Evolutionary conservation across 768 basidiomycete species (phyloP), one percentile per base, ranked within the genome.

Genomic region (Leucosporidium scottii): DNA sequence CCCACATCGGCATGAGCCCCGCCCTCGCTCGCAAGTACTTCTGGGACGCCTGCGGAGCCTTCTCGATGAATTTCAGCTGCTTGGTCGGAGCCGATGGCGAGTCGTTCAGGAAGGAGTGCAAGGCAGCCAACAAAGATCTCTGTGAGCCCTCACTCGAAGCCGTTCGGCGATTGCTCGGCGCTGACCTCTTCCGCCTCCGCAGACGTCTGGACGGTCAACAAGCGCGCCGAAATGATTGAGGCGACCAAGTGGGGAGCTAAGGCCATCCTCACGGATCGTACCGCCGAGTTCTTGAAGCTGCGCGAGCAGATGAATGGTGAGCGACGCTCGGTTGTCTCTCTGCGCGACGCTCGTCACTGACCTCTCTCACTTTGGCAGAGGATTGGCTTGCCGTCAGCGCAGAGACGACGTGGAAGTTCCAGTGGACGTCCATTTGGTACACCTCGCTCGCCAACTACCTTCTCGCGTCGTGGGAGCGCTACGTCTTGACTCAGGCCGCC

Each of bases 191-290:
- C 4, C 20, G 3, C 7, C 0, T n/a, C 34, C 12, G n/a, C 34
- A 44, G 44, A 93, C 84, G 91, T 92, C 4, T 97, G 93, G 96
- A 99, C 96, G 0, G 94, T 98, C 31, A 99, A 99, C 75, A 83
- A 87, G 56, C 86, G 74, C 17, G 31, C 48, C 23, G 74, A 76
- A 62, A 81, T 81, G 80, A 74, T 77, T 58, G 76, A 80, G 59
- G 80, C 79, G 68, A 75, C 75, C 21, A 76, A 78, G 62, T 91
- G 90, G 90, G 86, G 83, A 65, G 88, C 85, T 9, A 83, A 86
- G 70, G 90, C 83, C 12, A 88, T 91, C 70, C 81, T 91, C 61
- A 91, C 90, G 18, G 90, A 91, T 55, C 50, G 76, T 30, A 80
- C 81, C 7, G 78, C 69, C 25, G 74, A 74, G 13, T 75, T 72